Conservation (phyloP, 2,329 filamentous ascomycete genomes). For the Fusarium graminum region DNA sequence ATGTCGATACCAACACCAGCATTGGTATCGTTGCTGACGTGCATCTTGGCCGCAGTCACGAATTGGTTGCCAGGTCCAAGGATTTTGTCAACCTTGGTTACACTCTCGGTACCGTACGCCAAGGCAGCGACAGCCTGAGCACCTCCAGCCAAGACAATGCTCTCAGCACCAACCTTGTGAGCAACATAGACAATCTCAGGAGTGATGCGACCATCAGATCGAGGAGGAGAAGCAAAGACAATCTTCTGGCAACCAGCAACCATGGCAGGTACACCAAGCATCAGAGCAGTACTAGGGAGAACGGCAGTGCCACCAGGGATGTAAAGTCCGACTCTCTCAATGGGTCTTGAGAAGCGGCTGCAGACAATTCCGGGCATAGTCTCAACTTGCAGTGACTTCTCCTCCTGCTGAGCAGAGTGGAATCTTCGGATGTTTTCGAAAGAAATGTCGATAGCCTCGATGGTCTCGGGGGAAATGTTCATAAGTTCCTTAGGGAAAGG, state of each 20-base stretch:
- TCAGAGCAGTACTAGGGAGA: conserved; percentile 95
- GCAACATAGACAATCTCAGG: conserved; percentile 98
- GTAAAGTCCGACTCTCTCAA: conserved; percentile 96
- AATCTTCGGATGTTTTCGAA: conserved; percentile 96
- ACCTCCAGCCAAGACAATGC: conserved; percentile 94
- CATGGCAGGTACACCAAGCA: conserved; percentile 98
- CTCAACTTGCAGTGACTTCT: conserved; percentile 85
- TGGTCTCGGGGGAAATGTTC: conserved; percentile 85
- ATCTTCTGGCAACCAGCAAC: conserved; percentile 97
- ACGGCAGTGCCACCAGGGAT: conserved; percentile 97
- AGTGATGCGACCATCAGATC: conserved; percentile 88
- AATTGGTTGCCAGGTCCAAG: conserved; percentile 98
- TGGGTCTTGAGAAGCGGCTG: conserved; percentile 90
- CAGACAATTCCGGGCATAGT: conserved; percentile 98
- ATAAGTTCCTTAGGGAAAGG: conserved; percentile 90
- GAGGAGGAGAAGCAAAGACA: conserved; percentile 90
- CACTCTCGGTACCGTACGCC: conserved; percentile 95
- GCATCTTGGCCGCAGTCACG: conserved; percentile 98
- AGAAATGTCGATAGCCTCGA: conserved; percentile 91
- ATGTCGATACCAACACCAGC: conserved; percentile 97
- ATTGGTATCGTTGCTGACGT: conserved; percentile 96
- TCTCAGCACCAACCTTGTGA: conserved; percentile 95
- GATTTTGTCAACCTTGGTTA: conserved; percentile 98
- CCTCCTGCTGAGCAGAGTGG: conserved; percentile 90
- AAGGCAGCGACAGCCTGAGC: conserved; percentile 96